Base-by-base conservation (phyloP, 345 rosid species). In the Linum trigynum region DNA sequence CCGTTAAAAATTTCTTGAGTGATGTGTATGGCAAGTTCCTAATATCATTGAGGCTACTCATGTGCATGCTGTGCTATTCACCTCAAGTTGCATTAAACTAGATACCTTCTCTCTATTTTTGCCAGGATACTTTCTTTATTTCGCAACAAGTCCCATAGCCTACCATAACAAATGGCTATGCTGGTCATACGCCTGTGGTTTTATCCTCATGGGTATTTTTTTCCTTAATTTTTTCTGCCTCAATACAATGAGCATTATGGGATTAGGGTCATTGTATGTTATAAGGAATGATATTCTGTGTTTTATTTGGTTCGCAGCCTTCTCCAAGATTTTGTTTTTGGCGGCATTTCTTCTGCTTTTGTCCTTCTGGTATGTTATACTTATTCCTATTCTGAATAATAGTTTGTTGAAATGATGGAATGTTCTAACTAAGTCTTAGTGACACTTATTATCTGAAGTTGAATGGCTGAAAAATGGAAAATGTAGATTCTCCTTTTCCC, bases 291-390 rank as follows among this genome's bases (percentile, higher is more conserved):
- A 45, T 45, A 2, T 61, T 62, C 35, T 17, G 67, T 59, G 32
- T 23, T 43, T 73, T 3, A 59, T 72, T 17, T 71, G 37, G 35
- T 23, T 64, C 78, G 82, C 86, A 84, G 89, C 89, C n/a, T 80
- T 67, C 63, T 86, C 89, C 8, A 67, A 79, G 40, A 79, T 84
- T 70, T 81, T 82, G 66, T 80, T 81, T 72, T 76, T 82, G 2
- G 85, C 87, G 12, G 76, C 87, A 55, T 85, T 80, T 78, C 85
- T 85, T 63, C 78, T 82, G 53, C 86, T 83, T 71, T 68, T 79
- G 16, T 82, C 90, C 62, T 85, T 85, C 85, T 85, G 90, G 90
- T 85, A 76, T 37, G 77, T 77, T 6, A 38, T 5, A 11, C 57
- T 57, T 12, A 23, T 45, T 45, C 51, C 51, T 7, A 5, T 14